Conservation (phyloP, 1,284 basidiomycete genomes). For the Leccinum olivaceoglutinosum region DNA sequence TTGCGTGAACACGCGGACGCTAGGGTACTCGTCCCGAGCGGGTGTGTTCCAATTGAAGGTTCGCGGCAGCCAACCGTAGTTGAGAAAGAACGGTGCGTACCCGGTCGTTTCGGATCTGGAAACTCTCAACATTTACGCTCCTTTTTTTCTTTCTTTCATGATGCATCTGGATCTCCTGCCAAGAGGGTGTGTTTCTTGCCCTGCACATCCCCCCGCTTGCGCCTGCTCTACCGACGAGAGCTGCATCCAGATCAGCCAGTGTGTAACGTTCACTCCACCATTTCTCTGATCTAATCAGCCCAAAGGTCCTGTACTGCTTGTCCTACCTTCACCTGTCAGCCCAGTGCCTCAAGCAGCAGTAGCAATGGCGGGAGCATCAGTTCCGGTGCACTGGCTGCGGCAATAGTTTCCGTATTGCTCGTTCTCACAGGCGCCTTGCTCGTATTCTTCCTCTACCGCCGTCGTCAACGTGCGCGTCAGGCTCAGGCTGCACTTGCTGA, state of each 20-base stretch:
- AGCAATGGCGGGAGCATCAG: constrained; percentile 46
- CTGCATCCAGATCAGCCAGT: constrained; percentile 60
- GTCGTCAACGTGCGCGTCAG: constrained; percentile 34
- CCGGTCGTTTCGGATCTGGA: no score
- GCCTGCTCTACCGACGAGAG: constrained; percentile 47
- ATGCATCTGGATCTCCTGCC: constrained; percentile 52
- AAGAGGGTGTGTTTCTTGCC: constrained; percentile 42
- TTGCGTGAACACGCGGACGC: no score
- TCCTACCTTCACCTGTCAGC: constrained; percentile 32
- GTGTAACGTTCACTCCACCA: constrained; percentile 18
- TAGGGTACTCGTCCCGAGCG: no score
- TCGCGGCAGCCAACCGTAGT: no score
- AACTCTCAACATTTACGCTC: constrained; percentile 28
- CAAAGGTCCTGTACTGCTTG: constrained; percentile 58
- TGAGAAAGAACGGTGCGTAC: no score
- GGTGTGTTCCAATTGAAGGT: no score
- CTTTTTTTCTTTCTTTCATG: constrained; percentile 24
- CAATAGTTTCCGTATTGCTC: constrained; percentile 58
- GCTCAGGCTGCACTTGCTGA: constrained; percentile 31
- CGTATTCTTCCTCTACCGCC: constrained; percentile 62
- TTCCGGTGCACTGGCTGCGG: constrained; percentile 69
- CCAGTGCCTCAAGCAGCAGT: constrained; percentile 9
- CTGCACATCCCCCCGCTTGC: constrained; percentile 41
- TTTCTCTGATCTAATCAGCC: constrained; percentile 12
- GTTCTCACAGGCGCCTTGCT: constrained; percentile 47